phyloP scores from a whole-genome alignment of 176 grass and related monocot species.

The Stipa capillata region DNA sequence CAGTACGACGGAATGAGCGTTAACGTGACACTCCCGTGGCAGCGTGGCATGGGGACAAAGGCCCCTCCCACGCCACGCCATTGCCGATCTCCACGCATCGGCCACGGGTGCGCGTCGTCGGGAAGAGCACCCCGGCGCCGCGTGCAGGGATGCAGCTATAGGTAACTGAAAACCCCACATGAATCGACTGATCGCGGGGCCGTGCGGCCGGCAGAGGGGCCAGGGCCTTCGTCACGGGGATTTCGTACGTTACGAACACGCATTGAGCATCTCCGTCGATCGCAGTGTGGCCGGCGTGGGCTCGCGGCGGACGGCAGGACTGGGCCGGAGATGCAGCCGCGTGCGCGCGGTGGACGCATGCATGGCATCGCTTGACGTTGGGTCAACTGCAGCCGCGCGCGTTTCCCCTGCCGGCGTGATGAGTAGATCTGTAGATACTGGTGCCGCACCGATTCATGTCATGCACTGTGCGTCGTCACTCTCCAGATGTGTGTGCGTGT shows the following conservation, averaged over 20 bases:
- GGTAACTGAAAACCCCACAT: not conserved
- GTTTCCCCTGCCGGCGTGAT: too few species aligned
- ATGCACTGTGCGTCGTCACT: not conserved
- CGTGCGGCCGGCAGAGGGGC: not conserved
- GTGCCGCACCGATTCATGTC: not conserved
- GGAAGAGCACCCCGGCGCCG: not conserved
- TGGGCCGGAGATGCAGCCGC: too few species aligned
- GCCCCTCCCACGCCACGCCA: not conserved
- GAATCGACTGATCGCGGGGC: not conserved
- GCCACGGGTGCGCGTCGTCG: not conserved
- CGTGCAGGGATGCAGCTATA: not conserved
- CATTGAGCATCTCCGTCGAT: not conserved
- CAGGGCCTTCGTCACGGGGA: not conserved
- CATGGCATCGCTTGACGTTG: too few species aligned
- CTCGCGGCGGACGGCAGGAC: too few species aligned
- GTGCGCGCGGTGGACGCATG: not conserved
- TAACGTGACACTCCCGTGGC: constrained; percentile 3
- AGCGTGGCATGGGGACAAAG: constrained; percentile 13
- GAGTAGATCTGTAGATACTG: not conserved
- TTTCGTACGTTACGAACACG: not conserved
- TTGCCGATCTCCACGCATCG: not conserved
- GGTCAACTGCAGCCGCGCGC: too few species aligned
- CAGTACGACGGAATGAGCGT: not conserved
- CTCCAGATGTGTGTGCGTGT: not conserved
- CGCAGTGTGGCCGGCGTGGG: too few species aligned